These are phyloP conservation scores for Symbiodinium pilosum DNA, from an alignment of 73 alveolate species.

Conservation along the genomic window DNA sequence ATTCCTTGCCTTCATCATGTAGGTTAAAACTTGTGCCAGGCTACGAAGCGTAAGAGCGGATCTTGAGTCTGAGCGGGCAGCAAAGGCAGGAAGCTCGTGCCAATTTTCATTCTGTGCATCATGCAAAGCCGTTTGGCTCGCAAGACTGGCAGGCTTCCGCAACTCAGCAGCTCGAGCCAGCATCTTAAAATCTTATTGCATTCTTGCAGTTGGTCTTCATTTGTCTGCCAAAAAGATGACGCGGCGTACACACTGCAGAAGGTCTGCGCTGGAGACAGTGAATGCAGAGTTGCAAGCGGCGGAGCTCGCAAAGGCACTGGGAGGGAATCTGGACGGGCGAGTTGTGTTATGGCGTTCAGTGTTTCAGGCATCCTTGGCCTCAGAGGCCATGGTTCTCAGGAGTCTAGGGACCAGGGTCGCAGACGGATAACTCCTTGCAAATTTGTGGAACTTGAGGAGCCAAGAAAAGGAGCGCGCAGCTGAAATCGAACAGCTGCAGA, in stretches of 20 bases:
- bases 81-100: neutral
- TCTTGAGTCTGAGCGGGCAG: neutral
- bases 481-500: neutral
- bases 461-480: neutral
- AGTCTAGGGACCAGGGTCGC: too few relatives aligned
- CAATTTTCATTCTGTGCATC: neutral
- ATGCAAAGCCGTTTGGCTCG: neutral
- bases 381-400: neutral
- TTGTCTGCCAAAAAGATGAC: neutral
- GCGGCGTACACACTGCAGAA: neutral
- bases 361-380: slow-evolving; percentile 1
- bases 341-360: too few relatives aligned
- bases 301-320: neutral
- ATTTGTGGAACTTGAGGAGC: neutral
- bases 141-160: neutral
- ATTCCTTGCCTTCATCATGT: neutral
- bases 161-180: neutral
- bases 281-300: neutral
- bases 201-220: neutral
- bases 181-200: neutral
- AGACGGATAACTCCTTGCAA: too few relatives aligned
- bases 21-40: neutral
- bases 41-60: neutral
- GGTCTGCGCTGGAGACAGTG: neutral
- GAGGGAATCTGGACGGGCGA: too few relatives aligned